Percentiles rank a stretch among this genome's conserved stretches.
Evolutionary conservation across 805 yeast species (phyloP).

Genomic region (Hanseniaspora lindneri): DNA sequence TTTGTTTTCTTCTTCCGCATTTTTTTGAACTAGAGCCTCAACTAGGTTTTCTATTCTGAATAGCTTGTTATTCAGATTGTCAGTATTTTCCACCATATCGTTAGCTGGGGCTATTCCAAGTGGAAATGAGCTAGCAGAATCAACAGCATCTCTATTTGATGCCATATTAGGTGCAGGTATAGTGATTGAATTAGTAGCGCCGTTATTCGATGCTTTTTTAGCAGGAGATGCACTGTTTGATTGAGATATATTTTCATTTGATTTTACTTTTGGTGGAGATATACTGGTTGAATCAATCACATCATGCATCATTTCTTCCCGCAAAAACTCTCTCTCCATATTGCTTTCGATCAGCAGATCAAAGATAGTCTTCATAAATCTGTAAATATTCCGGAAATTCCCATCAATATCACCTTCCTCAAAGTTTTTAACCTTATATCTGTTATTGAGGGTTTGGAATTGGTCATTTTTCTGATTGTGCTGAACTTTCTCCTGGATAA

Average conservation of each 20-base stretch:
- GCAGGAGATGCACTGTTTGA: no score
- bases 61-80: background rate
- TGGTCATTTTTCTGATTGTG: slow-evolving; percentile 2
- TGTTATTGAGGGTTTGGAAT: slow-evolving; percentile 6
- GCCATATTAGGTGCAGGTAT: no score
- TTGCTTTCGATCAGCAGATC: slow-evolving; percentile 8
- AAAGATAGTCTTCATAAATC: slow-evolving; percentile 3
- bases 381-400: slow-evolving; percentile 9
- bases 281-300: background rate
- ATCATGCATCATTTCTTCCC: slow-evolving; percentile 16
- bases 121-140: background rate
- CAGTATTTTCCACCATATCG: background rate
- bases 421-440: slow-evolving; percentile 1
- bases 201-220: no score
- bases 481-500: slow-evolving; percentile 1
- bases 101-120: background rate
- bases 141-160: no score
- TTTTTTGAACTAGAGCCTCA: no score
- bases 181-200: no score
- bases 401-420: background rate
- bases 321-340: slow-evolving; percentile 9
- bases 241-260: no score
- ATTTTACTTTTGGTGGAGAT: no score
- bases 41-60: background rate
- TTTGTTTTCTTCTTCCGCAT: no score